Conservation (phyloP, 495 filamentous ascomycete species). For the Aspergillus mulundensis region DNA sequence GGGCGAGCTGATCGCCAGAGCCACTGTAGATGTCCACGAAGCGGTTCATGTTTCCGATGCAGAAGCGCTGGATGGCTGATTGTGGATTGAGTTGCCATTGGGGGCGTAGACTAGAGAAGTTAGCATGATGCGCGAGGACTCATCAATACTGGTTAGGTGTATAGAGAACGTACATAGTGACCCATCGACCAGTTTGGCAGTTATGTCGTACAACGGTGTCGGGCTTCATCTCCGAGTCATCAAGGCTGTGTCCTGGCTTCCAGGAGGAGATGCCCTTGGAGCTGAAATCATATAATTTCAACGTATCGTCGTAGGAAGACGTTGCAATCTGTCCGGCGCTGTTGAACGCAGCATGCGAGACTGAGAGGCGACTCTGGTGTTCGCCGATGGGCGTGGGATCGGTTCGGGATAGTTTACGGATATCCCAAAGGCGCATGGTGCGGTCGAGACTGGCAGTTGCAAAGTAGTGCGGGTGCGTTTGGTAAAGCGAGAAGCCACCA, state of each 20-base stretch:
- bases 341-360: constrained; percentile 88
- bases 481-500: constrained; percentile 84
- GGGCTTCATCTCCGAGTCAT: constrained; percentile 63
- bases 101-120: constrained; percentile 66
- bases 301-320: constrained; percentile 87
- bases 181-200: constrained; percentile 88
- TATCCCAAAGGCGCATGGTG: constrained; percentile 86
- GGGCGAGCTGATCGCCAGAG: constrained; percentile 81
- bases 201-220: constrained; percentile 72
- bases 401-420: constrained; percentile 67
- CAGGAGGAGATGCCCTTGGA: constrained; percentile 54
- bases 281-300: constrained; percentile 84
- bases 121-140: constrained; percentile 9
- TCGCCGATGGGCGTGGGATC: constrained; percentile 70
- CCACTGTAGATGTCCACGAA: constrained; percentile 87
- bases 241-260: constrained; percentile 56
- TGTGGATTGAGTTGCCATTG: constrained; percentile 83
- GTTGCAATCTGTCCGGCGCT: constrained; percentile 79
- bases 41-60: constrained; percentile 95
- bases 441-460: constrained; percentile 90
- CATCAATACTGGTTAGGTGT: not conserved
- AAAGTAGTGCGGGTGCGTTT: constrained; percentile 70
- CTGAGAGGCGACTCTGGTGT: constrained; percentile 76
- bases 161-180: constrained; percentile 55
- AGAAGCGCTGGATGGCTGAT: constrained; percentile 77